Conservation (phyloP, 805 yeast genomes). For the Wilhelminamyces savonicus region DNA sequence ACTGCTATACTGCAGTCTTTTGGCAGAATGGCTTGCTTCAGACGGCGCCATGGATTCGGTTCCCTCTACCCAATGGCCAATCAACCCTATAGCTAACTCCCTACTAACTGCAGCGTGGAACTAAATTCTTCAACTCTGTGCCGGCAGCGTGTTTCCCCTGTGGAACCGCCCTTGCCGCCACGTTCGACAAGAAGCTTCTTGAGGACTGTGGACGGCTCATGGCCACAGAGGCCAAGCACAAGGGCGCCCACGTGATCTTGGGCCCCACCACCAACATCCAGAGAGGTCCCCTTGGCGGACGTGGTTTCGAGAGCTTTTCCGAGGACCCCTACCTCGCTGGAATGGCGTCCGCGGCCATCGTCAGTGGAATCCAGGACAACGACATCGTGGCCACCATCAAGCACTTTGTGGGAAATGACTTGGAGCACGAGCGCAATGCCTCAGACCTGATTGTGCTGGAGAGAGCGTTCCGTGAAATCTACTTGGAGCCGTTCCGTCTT, state of each 20-base stretch:
- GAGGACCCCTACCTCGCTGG: slow-evolving; percentile 29
- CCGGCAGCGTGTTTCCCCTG: slow-evolving; percentile 30
- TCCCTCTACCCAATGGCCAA: no score
- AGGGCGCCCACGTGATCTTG: slow-evolving; percentile 23
- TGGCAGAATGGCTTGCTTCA: no score
- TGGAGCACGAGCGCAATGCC: slow-evolving; percentile 24
- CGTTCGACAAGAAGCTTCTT: slow-evolving; percentile 22
- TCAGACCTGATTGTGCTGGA: slow-evolving; percentile 23
- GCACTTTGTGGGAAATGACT: slow-evolving; percentile 27
- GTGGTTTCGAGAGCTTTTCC: slow-evolving; percentile 28
- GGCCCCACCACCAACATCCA: slow-evolving; percentile 30
- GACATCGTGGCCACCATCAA: slow-evolving; percentile 26
- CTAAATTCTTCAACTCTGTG: slow-evolving; percentile 18
- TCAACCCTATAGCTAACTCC: no score
- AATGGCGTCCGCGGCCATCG: slow-evolving; percentile 15
- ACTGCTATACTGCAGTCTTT: no score
- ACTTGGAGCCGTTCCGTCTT: slow-evolving; percentile 27
- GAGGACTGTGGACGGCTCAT: slow-evolving; percentile 23
- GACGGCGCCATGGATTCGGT: no score
- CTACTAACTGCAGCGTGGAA: no score
- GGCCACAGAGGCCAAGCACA: slow-evolving; percentile 26
- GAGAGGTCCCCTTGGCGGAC: slow-evolving; percentile 29
- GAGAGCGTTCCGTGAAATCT: slow-evolving; percentile 26
- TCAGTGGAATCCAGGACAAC: slow-evolving; percentile 22
- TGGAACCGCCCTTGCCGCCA: slow-evolving; percentile 27